Conservation (phyloP, 257 asterid species). For the Solanum virginianum region DNA sequence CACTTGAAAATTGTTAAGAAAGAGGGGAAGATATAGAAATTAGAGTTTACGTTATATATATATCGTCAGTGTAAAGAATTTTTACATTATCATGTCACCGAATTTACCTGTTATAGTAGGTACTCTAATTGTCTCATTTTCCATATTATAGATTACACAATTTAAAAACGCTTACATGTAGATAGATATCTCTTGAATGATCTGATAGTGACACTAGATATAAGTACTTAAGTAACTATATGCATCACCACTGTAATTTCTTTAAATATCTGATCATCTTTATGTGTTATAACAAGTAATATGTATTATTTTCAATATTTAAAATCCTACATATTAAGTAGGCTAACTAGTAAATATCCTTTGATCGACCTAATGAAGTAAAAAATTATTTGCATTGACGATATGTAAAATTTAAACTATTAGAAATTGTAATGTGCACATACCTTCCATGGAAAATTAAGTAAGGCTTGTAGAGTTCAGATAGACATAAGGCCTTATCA, state of each 20-base stretch:
- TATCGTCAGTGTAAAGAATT: neutral
- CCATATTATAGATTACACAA: neutral
- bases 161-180: neutral
- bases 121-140: neutral
- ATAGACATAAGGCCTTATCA: too few species aligned
- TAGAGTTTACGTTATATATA: neutral
- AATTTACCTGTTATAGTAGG: neutral
- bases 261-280: neutral
- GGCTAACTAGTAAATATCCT: too few species aligned
- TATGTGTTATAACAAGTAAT: neutral
- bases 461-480: constrained; percentile 32
- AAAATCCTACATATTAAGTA: too few species aligned
- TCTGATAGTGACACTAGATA: neutral
- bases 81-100: neutral
- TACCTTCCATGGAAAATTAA: constrained; percentile 44
- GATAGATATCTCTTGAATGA: neutral
- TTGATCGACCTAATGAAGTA: too few species aligned
- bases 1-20: neutral
- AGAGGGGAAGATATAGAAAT: too few species aligned
- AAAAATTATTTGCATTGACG: too few species aligned
- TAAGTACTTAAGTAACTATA: neutral
- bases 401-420: too few species aligned
- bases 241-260: neutral
- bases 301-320: neutral
- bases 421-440: too few species aligned